Evolutionary conservation across 352 stramenopile species (phyloP), one percentile per base, ranked within the genome.

Genomic region (Phytophthora megakarya): DNA sequence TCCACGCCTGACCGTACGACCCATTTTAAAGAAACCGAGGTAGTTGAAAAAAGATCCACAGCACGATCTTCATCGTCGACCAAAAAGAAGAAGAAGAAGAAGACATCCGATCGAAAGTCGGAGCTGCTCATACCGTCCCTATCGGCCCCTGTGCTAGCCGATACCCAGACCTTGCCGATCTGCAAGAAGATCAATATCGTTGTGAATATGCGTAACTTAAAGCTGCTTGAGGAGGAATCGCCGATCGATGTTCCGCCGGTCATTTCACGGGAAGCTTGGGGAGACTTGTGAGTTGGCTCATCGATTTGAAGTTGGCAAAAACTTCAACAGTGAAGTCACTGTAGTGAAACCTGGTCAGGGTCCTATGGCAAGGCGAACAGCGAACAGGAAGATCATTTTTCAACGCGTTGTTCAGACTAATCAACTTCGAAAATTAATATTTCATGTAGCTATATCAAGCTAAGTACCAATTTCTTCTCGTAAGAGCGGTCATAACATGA

Each of bases 121-220:
- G 33, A 35, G 5, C 33, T 47, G 21, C 59, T 73, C 32, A 42
- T 32, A 10, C 15, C 39, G 13, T 73, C 52, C 19, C 43, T 50
- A 21, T 73, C 65, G 28, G 19, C 65, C 4, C 61, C 65, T 9
- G 40, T 46, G n/a, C 45, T 69, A 4, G 25, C 63, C 6, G 25
- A 48, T 35, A 59, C 12, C 38, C 56, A 52, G 19, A 61, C 45
- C 16, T 35, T 25, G 30, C 42, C 43, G n/a, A 19, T 30, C 35
- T 33, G 38, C 45, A 70, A 67, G 54, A 73, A 61, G 65, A 74
- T 70, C 49, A 78, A 61, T 38, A 80, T 84, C 35, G 52, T 84
- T 40, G 76, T 84, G 28, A 70, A 80, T 54, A 76, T 84, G 71
- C 70, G 58, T 13, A 67, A 62, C 3, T 51, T 84, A 15, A 58